Percentiles rank a stretch among this genome's conserved stretches.
Conservation (phyloP, 805 yeast genomes). For the Monosporozyma solicola region DNA sequence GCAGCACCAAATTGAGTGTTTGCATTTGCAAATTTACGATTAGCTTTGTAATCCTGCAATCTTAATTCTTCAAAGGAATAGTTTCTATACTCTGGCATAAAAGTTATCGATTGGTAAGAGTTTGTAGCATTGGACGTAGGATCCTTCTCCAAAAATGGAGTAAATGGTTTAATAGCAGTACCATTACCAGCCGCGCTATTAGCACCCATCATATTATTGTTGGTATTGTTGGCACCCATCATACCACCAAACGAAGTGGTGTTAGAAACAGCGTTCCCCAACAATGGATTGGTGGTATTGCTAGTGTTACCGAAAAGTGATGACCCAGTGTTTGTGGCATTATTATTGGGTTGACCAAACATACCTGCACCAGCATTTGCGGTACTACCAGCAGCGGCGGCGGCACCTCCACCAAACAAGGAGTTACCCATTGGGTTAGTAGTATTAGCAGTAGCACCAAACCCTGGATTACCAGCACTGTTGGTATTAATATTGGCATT, state of each 20-base stretch:
- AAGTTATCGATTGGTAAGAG: slow-evolving; percentile 61
- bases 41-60: slow-evolving; percentile 76
- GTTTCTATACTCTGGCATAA: slow-evolving; percentile 85
- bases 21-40: slow-evolving; percentile 22
- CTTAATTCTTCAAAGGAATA: slow-evolving; percentile 84
- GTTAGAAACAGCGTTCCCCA: slow-evolving; percentile 2
- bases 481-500: background rate
- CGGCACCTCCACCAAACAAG: slow-evolving; percentile 4
- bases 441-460: slow-evolving; percentile 30
- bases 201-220: slow-evolving; percentile 5
- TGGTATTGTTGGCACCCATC: slow-evolving; percentile 10
- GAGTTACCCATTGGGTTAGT: slow-evolving; percentile 17
- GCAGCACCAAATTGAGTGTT: slow-evolving; percentile 6
- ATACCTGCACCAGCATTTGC: background rate
- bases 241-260: slow-evolving; percentile 12
- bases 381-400: slow-evolving; percentile 5
- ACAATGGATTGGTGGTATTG: slow-evolving; percentile 5
- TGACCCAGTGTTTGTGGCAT: slow-evolving; percentile 8
- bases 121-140: slow-evolving; percentile 43
- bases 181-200: slow-evolving; percentile 40
- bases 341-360: slow-evolving; percentile 3
- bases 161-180: slow-evolving; percentile 62
- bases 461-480: slow-evolving; percentile 8
- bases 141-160: slow-evolving; percentile 67
- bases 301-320: slow-evolving; percentile 2